Percentiles rank a stretch among this genome's conserved stretches.
Evolutionary conservation across 495 filamentous ascomycete species (phyloP).

Genomic region (Saxophila tyrrhenica): DNA sequence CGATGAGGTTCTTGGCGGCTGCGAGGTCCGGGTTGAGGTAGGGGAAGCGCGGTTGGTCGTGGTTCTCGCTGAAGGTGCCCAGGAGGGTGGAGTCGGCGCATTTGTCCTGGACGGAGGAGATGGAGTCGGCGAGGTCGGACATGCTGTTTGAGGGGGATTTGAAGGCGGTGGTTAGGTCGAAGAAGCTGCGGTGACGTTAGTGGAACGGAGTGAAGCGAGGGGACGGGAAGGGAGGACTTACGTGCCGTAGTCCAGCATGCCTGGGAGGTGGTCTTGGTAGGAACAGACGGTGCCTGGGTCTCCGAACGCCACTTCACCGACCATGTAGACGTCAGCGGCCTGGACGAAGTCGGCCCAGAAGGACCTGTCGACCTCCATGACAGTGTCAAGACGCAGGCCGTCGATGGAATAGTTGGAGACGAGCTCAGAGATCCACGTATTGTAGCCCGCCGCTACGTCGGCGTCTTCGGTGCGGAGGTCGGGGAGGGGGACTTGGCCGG

Average conservation of each 20-base stretch:
- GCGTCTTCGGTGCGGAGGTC: conserved; percentile 57
- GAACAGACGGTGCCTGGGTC: conserved; percentile 48
- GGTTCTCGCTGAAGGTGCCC: conserved; percentile 47
- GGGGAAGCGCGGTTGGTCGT: conserved; percentile 22
- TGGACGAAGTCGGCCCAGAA: conserved; percentile 56
- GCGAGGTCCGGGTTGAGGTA: conserved; percentile 29
- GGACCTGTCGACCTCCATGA: conserved; percentile 55
- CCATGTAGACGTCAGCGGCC: conserved; percentile 59
- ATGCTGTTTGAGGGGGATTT: conserved; percentile 20
- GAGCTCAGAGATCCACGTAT: conserved; percentile 54
- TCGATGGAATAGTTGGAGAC: conserved; percentile 65
- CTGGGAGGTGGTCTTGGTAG: conserved; percentile 53
- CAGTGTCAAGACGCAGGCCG: conserved; percentile 64
- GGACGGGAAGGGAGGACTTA: conserved; percentile 19
- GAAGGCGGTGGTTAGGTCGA: conserved; percentile 51
- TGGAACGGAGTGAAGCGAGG: not conserved
- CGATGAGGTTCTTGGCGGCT: conserved; percentile 55
- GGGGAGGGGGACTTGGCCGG: conserved; percentile 49
- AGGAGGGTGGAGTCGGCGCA: conserved; percentile 54
- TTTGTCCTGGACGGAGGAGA: conserved; percentile 26
- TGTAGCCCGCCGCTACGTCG: conserved; percentile 45
- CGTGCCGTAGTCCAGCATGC: conserved; percentile 60
- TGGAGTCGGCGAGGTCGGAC: conserved; percentile 14
- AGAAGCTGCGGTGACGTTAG: conserved; percentile 32
- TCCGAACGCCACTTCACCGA: conserved; percentile 59